Base-by-base conservation (phyloP, 2,329 filamentous ascomycete genomes). In the Neonectria magnoliae region DNA sequence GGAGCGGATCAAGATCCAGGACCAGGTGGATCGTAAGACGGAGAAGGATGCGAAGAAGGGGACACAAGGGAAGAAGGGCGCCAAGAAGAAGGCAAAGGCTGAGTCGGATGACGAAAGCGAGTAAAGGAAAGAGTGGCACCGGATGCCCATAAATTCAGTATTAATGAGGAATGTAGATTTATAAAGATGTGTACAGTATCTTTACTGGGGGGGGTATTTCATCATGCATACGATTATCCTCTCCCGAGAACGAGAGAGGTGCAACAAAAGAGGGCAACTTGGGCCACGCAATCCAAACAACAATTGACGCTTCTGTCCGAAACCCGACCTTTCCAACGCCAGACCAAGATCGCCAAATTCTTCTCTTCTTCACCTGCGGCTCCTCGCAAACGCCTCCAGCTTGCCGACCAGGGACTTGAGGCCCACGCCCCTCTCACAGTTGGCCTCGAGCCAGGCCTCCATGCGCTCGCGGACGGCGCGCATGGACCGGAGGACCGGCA, bases 401-500 rank as follows among this genome's bases (percentile, higher is more conserved):
- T 89, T 91, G 64, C 85, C 85, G 70, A 97, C 84, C 38, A 90
- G 81, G 25, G 84, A 88, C 78, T 93, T 91, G 75, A 98, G 83
- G 52, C 93, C 79, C 75, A 92, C 81, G 0, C 94, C 94, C 74
- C 90, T 91, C 82, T 97, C 94, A 69, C 91, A 92, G 77, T 97
- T 96, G 10, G 77, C 85, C 80, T 91, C 90, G 60, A 98, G 81
- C 91, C 93, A 97, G 2, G 61, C 75, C 82, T 98, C 94, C 94
- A 98, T 97, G 75, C 84, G 84, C 81, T 92, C 89, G 66, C 95
- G 85, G 13, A 92, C 83, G 29, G 76, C 77, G 71, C 84, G 87
- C 88, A 98, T 88, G 1, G 91, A 88, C 75, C 83, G 88, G 62
- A 92, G 77, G 5, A 95, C 86, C 0, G 95, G 95, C 85, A 98